A percentile compares a stretch with the other conserved stretches of the same genome.
These are phyloP conservation scores for Salicornia ramosissima DNA, from an alignment of 148 eudicot genomes.

Conservation along the genomic window DNA sequence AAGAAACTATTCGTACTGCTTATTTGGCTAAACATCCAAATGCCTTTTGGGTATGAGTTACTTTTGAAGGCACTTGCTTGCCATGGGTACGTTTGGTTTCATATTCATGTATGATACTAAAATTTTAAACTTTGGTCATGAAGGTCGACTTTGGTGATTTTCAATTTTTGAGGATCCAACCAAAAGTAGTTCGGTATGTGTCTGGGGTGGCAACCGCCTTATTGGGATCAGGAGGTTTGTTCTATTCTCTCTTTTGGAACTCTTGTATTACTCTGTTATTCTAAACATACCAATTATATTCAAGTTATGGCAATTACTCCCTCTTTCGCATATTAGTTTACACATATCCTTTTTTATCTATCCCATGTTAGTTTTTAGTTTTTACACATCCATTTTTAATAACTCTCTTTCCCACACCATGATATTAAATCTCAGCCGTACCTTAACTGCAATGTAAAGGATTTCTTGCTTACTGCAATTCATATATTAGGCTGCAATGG, in stretches of 20 bases:
- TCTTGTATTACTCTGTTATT: neutral
- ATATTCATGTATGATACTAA: slow-evolving; percentile 17
- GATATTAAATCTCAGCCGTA: too few relatives aligned
- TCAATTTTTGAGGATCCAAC: slow-evolving; percentile 82
- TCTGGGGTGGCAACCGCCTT: slow-evolving; percentile 94
- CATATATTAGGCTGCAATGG: too few relatives aligned
- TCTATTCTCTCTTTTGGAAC: neutral
- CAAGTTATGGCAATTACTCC: neutral
- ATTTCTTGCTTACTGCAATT: too few relatives aligned
- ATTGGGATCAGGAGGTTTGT: slow-evolving; percentile 97
- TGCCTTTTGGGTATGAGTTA: slow-evolving; percentile 81
- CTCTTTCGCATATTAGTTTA: too few relatives aligned
- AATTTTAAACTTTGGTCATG: slow-evolving; percentile 26
- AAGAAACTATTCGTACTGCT: slow-evolving; percentile 53
- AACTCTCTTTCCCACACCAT: too few relatives aligned
- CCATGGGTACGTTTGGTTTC: neutral
- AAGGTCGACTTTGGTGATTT: slow-evolving; percentile 98
- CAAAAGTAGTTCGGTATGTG: slow-evolving; percentile 76
- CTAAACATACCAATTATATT: neutral
- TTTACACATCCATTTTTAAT: too few relatives aligned
- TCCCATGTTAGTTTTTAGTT: too few relatives aligned
- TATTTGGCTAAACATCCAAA: slow-evolving; percentile 89
- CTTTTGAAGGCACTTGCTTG: slow-evolving; percentile 1
- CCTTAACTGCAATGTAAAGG: too few relatives aligned
- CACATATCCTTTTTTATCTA: too few relatives aligned